Base-by-base conservation (phyloP, 2,329 filamentous ascomycete genomes). In the Microcera coccophila region DNA sequence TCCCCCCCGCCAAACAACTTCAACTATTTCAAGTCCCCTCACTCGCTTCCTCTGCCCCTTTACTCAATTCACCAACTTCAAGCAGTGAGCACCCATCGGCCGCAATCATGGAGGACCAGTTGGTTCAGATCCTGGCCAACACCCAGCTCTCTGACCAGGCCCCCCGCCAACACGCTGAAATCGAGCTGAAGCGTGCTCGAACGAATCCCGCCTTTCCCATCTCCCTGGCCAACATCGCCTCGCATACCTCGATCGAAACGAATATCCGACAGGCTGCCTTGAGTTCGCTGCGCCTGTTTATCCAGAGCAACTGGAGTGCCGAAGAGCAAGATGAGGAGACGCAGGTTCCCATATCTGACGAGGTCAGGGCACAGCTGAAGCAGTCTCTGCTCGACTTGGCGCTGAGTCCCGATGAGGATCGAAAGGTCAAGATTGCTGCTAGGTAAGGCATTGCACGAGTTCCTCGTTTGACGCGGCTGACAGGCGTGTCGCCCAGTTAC, bases 341-440 rank as follows among this genome's bases (percentile, higher is more conserved):
- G 15, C 77, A 74, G 45, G 70, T 90, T 21, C 76, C 84, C 37
- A 82, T 95, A 54, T 74, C 77, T 40, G 87, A 95, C 52, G 74
- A 79, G 36, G 81, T 81, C 52, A 93, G 94, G 65, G 74, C 76
- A 26, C 77, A 84, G 60, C 74, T 97, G 50, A 82, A 89, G 56
- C 77, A 80, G 49, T 75, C 79, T 44, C 71, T 97, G 51, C 76
- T 98, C 39, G 82, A 89, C 49, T 74, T 97, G 42, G 86, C 86
- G 17, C 76, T 90, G 37, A 85, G 79, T 45, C 72, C 76, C 32
- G 84, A 86, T 44, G 79, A 81, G 21, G 87, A 95, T 61, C 81
- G 89, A 55, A 95, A 88, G 69, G 84, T 96, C 62, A 93, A 93
- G 72, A 79, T 84, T 42, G 82, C 86, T n/a, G 88, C 91, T 39